Base-by-base conservation (phyloP, 805 yeast species). In the Spencermartinsiella europaea region DNA sequence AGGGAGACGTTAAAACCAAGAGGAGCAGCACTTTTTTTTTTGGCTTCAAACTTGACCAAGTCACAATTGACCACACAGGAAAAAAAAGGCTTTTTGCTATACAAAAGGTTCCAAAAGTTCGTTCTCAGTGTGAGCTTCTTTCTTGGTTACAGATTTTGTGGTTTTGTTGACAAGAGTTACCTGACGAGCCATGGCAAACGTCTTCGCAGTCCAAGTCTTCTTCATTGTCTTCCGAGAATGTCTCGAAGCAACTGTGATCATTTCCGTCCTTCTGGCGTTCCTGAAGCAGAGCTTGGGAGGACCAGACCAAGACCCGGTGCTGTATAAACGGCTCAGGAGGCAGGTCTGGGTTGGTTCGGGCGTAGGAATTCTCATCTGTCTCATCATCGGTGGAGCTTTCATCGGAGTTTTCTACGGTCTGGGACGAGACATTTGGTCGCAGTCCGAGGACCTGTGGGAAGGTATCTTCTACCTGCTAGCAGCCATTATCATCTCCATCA, bases 371-470 rank as follows among this genome's bases (percentile, higher is more conserved):
- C 52, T 83, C 19, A 66, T 86, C 41, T 90, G 97, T 83, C 60
- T 90, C 40, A 73, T 78, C 47, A 72, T 90, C 53, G 98, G 98
- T 66, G 82, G 85, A 68, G 95, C 87, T 47, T 89, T 90, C 69
- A 89, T 90, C 63, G 97, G 95, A 66, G 88, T 87, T 19, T 90
- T 86, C 71, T 90, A 91, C 65, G 69, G 84, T 34, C 72, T 84
- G 42, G 80, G 83, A 53, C 76, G 76, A 45, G 93, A 91, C 75
- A 76, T 89, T 54, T 90, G 95, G 84, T 74, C 89, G 40, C 63
- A 66, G n/a, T 80, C 95, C n/a, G 98, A 90, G 66, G 97, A 90
- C 65, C 66, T 90, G 48, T 90, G 97, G 97, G 98, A 90, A 75
- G 97, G 96, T 71, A 73, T 86, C 46, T 88, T 90, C 65, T 86